These are phyloP conservation scores for Jasminum sambac DNA, from an alignment of 257 asterid species.

Conservation along the genomic window DNA sequence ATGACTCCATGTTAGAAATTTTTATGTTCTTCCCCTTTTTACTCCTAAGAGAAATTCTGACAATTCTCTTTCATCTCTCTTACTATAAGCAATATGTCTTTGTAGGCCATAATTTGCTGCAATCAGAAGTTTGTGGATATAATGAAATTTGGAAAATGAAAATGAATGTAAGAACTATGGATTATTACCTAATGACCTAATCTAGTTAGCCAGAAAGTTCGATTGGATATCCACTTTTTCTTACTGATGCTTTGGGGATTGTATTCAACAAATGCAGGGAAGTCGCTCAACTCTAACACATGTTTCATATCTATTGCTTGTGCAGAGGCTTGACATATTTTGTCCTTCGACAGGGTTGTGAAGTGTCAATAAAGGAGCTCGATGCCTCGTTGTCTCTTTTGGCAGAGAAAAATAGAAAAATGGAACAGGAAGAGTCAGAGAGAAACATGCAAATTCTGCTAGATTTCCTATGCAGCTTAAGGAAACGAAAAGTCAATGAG, in stretches of 20 bases:
- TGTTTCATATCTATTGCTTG: conserved; percentile 18
- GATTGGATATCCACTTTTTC: conserved; percentile 3
- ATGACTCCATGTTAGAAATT: neutral
- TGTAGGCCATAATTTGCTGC: neutral
- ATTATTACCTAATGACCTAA: neutral
- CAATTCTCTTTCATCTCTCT: conserved; percentile 1
- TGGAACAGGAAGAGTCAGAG: conserved; percentile 89
- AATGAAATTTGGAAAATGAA: conserved; percentile 2
- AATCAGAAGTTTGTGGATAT: neutral
- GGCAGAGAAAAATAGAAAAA: conserved; percentile 65
- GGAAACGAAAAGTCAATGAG: conserved; percentile 62
- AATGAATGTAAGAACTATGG: conserved; percentile 7
- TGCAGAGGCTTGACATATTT: conserved; percentile 40
- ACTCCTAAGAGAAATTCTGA: neutral
- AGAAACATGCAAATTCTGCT: conserved; percentile 73
- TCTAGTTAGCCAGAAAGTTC: conserved; percentile 9
- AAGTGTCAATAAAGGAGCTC: conserved; percentile 69
- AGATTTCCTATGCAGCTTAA: conserved; percentile 65
- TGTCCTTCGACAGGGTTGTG: conserved; percentile 76
- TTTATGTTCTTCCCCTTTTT: neutral
- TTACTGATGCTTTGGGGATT: neutral
- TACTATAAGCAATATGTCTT: neutral
- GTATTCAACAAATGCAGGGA: neutral
- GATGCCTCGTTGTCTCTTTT: conserved; percentile 55
- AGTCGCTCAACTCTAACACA: conserved; percentile 13